These are phyloP conservation scores for Lasiodiplodia hormozganensis DNA, from an alignment of 2,329 filamentous ascomycete genomes.

Conservation along the genomic window DNA sequence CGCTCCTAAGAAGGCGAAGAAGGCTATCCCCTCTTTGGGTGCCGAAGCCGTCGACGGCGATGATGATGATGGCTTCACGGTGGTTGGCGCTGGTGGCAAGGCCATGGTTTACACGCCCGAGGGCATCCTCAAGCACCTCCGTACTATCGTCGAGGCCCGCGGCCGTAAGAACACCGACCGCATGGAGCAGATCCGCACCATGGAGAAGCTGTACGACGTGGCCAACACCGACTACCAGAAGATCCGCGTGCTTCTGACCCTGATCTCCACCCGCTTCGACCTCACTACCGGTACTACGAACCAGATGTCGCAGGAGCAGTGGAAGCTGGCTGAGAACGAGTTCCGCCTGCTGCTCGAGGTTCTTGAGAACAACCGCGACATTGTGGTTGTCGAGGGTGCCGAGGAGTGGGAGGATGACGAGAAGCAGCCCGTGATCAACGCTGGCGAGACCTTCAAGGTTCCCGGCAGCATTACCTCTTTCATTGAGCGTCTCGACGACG, in stretches of 20 bases:
- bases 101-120: constrained; percentile 92
- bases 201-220: constrained; percentile 95
- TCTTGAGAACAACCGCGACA: constrained; percentile 78
- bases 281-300: constrained; percentile 78
- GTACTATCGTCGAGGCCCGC: constrained; percentile 90
- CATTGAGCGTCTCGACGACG: constrained; percentile 93
- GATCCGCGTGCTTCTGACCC: constrained; percentile 87
- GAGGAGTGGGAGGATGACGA: constrained; percentile 99
- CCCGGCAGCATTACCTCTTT: constrained; percentile 95
- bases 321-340: constrained; percentile 93
- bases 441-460: constrained; percentile 84
- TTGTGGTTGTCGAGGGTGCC: constrained; percentile 86
- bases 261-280: constrained; percentile 95
- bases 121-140: constrained; percentile 96
- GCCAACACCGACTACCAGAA: constrained; percentile 90
- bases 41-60: constrained; percentile 64
- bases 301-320: constrained; percentile 94
- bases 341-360: constrained; percentile 78
- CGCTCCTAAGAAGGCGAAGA: constrained; percentile 56
- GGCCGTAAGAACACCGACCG: constrained; percentile 99
- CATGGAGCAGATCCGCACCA: constrained; percentile 90
- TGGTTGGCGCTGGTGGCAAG: constrained; percentile 87
- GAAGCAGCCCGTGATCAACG: constrained; percentile 77
- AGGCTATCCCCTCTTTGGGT: constrained; percentile 58
- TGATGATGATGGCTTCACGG: constrained; percentile 81